A percentile compares a stretch with the other conserved stretches of the same genome.
Evolutionary conservation across 352 stramenopile species (phyloP).

Genomic region (Phytophthora fragariaefolia): DNA sequence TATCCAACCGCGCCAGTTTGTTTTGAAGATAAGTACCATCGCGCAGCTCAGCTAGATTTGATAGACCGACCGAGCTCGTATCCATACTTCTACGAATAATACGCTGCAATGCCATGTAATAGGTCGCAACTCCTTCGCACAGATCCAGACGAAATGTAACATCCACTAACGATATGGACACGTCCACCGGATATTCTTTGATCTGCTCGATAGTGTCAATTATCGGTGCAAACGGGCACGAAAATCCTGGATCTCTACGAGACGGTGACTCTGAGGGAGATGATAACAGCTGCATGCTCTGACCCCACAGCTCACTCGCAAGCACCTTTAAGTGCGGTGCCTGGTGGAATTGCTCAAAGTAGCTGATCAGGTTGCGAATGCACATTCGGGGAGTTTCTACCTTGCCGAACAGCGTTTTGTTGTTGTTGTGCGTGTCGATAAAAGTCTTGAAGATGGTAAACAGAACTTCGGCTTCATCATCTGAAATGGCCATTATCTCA

Average conservation of each 20-base stretch:
- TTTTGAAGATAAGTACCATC: conserved; percentile 67
- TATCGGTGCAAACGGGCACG: conserved; percentile 38
- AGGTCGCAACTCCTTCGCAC: conserved; percentile 58
- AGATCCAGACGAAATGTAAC: conserved; percentile 72
- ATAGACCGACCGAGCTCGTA: conserved; percentile 57
- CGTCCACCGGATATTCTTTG: conserved; percentile 70
- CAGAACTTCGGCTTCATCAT: conserved; percentile 57
- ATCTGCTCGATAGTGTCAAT: conserved; percentile 63
- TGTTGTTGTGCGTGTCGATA: conserved; percentile 54
- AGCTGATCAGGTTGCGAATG: conserved; percentile 69
- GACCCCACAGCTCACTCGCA: conserved; percentile 58
- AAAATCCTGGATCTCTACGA: conserved; percentile 7
- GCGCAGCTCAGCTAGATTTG: conserved; percentile 62
- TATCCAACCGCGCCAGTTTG: conserved; percentile 57
- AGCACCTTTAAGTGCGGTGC: conserved; percentile 55
- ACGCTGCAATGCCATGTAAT: conserved; percentile 65
- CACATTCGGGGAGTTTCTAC: conserved; percentile 52
- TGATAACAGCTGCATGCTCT: conserved; percentile 54
- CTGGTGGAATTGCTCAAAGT: conserved; percentile 67
- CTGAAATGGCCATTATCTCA: conserved; percentile 52
- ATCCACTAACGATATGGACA: conserved; percentile 72
- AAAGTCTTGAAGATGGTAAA: conserved; percentile 61
- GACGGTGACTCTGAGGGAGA: conserved; percentile 33
- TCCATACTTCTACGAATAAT: conserved; percentile 76
- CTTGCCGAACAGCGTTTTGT: conserved; percentile 56